Evolutionary conservation across 805 yeast species (phyloP), one percentile per base, ranked within the genome.

Genomic region (Metschnikowia corniflorae): DNA sequence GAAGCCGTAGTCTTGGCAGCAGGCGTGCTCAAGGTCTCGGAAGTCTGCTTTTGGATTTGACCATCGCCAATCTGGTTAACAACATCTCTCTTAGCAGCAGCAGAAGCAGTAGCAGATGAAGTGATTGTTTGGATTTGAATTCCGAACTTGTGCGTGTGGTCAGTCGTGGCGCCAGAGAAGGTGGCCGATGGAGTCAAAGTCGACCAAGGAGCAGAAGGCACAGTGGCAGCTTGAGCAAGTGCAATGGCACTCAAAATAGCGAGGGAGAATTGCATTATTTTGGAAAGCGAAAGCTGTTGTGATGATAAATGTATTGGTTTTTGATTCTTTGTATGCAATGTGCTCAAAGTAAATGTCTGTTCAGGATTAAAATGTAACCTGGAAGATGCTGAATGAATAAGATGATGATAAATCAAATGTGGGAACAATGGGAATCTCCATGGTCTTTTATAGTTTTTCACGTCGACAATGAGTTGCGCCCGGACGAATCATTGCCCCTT

Each of bases 121-220:
- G 7, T 6, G 5, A 24, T 13, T 42, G 82, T 75, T 45, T 69
- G 63, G 45, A 82, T 77, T 42, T 82, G 83, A 53, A 82, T 81
- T 65, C 89, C 91, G 53, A 82, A 82, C 33, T 72, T 55, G 32
- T 64, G 58, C 27, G 74, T 42, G 70, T 74, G 75, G 50, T 77
- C 77, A 31, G 85, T 75, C 33, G 71, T 49, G 43, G 78, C 82
- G 53, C 78, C 78, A 8, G 76, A 47, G 42, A 71, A 70, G 31
- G 71, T 53, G 7, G 76, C 58, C 31, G 73, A 75, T 49, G 93
- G 89, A 25, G 88, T 81, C 60, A 83, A 70, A 37, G 87, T 79
- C 37, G 82, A 61, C 84, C 84, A 82, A 51, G 82, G 78, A 42
- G 76, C 81, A 36, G 78, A 60, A 44, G 83, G 84, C 48, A 78